Conservation (phyloP, 2,329 filamentous ascomycete species). For the Penicillium concentricum region DNA sequence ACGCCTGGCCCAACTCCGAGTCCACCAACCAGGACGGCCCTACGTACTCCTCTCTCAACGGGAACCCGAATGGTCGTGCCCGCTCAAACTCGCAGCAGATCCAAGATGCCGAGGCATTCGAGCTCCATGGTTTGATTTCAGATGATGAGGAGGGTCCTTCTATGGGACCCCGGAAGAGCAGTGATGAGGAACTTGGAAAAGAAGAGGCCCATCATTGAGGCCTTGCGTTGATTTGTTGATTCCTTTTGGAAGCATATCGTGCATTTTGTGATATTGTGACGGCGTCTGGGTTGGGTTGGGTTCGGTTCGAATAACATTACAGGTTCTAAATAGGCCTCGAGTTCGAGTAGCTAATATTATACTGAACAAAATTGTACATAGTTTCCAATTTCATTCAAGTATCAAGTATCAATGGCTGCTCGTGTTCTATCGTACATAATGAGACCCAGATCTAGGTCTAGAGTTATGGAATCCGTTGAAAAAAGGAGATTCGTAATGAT, state of each 20-base stretch:
- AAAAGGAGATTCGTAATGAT: slow-evolving; percentile 7
- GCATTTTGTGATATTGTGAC: neutral
- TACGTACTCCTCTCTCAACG: slow-evolving; percentile 18
- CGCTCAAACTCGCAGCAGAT: slow-evolving; percentile 52
- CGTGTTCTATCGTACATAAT: slow-evolving; percentile 4
- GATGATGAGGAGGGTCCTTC: slow-evolving; percentile 68
- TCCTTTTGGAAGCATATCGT: neutral
- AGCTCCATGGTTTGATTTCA: slow-evolving; percentile 84
- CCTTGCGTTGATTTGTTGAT: neutral
- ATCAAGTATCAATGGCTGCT: neutral
- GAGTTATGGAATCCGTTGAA: neutral
- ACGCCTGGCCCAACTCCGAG: slow-evolving; percentile 48
- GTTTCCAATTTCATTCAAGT: neutral
- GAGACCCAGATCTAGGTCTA: neutral
- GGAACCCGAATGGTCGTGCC: slow-evolving; percentile 46
- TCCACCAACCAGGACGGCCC: slow-evolving; percentile 18
- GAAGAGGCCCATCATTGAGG: slow-evolving; percentile 8
- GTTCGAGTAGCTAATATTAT: neutral
- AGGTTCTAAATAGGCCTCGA: neutral
- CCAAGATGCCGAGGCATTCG: slow-evolving; percentile 86
- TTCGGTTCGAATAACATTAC: neutral
- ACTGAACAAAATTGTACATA: slow-evolving; percentile 5
- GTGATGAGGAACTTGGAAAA: slow-evolving; percentile 33
- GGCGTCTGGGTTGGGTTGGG: slow-evolving; percentile 4
- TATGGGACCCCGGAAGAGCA: slow-evolving; percentile 29